Percentiles rank a stretch among this genome's conserved stretches.
phyloP scores from a whole-genome alignment of 2,329 filamentous ascomycete species.

The Sporothrix phasma region DNA sequence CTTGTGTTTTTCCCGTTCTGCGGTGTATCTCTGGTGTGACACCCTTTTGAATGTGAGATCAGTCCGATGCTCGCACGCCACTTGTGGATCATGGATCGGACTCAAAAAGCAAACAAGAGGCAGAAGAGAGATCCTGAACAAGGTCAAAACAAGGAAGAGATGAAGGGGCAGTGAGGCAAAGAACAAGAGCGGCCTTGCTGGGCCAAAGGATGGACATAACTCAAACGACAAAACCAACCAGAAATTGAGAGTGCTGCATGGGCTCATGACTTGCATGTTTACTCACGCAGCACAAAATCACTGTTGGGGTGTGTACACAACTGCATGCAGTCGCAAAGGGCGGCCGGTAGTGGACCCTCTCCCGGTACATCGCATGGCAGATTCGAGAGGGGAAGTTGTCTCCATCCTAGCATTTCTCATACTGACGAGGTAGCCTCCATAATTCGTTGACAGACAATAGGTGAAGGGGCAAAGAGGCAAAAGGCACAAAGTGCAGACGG shows the following conservation, averaged over 20 bases:
- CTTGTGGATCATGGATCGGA: neutral
- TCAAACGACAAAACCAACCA: neutral
- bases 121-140: neutral
- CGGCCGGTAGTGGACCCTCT: neutral
- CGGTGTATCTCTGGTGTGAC: neutral
- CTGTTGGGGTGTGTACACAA: neutral
- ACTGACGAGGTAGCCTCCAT: neutral
- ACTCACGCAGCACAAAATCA: neutral
- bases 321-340: neutral
- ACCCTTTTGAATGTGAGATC: neutral
- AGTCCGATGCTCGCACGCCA: neutral
- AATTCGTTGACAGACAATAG: no score
- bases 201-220: neutral
- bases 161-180: neutral
- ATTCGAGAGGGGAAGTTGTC: neutral
- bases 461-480: neutral
- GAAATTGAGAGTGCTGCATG: slow-evolving; percentile 10
- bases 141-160: neutral
- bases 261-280: slow-evolving; percentile 14
- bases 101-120: neutral
- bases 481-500: neutral
- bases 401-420: neutral
- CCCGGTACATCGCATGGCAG: neutral
- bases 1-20: neutral
- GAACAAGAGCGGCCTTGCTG: neutral